Conservation (phyloP, 139 green algal genomes). For the Pseudopediastrum boryanum region DNA sequence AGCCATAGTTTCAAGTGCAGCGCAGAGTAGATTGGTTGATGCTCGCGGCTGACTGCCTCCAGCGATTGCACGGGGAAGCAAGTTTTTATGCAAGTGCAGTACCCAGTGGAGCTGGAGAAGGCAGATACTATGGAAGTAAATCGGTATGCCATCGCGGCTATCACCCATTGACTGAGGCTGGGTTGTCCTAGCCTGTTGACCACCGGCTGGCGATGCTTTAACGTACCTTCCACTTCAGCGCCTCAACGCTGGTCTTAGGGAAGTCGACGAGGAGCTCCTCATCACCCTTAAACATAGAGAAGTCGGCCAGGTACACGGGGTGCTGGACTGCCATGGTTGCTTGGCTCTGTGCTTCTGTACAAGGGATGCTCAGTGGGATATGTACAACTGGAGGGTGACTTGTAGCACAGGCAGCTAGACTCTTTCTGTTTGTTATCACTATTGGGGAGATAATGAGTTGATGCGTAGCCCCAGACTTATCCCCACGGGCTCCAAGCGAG, state of each 20-base stretch:
- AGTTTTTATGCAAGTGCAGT: not conserved
- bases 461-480: too few relatives aligned
- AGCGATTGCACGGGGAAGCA: not conserved
- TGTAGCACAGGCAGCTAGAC: too few relatives aligned
- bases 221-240: conserved; percentile 31
- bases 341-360: too few relatives aligned
- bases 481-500: too few relatives aligned
- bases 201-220: too few relatives aligned
- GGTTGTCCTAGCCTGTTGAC: too few relatives aligned
- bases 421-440: too few relatives aligned
- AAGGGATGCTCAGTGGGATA: too few relatives aligned
- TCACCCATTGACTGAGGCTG: not conserved
- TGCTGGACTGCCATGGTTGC: conserved; percentile 18
- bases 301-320: conserved; percentile 42
- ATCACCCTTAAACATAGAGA: conserved; percentile 33
- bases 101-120: not conserved
- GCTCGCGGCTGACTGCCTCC: not conserved
- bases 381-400: too few relatives aligned
- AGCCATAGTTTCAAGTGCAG: not conserved
- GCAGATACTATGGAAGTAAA: not conserved
- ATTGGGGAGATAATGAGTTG: too few relatives aligned
- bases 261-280: conserved; percentile 39
- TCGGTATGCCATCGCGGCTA: not conserved
- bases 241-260: conserved; percentile 20
- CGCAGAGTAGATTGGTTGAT: not conserved